A percentile compares a stretch with the other conserved stretches of the same genome.
phyloP scores from a whole-genome alignment of 331 rosid species.

The Dryas integrifolia region DNA sequence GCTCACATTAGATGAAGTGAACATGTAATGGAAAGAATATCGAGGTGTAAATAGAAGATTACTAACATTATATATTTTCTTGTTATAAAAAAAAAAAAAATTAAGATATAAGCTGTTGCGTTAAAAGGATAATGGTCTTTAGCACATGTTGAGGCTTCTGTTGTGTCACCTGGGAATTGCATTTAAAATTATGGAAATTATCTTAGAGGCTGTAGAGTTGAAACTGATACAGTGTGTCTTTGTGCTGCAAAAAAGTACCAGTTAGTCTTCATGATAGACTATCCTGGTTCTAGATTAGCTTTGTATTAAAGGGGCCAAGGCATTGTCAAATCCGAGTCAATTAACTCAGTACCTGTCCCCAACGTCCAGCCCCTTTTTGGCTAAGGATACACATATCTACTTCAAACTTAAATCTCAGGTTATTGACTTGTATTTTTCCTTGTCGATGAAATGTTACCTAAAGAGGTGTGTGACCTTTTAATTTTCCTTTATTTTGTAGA shows the following conservation, averaged over 20 bases:
- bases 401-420: neutral
- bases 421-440: neutral
- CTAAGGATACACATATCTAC: neutral
- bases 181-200: neutral
- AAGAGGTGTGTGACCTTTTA: neutral
- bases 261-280: neutral
- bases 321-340: neutral
- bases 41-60: neutral
- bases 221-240: neutral
- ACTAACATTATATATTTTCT: neutral
- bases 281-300: neutral
- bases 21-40: neutral
- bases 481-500: neutral
- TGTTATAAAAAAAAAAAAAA: neutral
- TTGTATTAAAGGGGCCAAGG: neutral
- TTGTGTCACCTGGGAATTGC: neutral
- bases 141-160: neutral
- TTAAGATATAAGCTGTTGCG: neutral
- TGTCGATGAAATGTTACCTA: neutral
- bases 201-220: neutral
- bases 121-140: slow-evolving; percentile 3
- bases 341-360: neutral
- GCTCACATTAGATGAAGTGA: slow-evolving; percentile 3
- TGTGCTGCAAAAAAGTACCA: neutral
- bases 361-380: neutral